Conservation (phyloP, 768 basidiomycete species). For the Boletus insuetus region DNA sequence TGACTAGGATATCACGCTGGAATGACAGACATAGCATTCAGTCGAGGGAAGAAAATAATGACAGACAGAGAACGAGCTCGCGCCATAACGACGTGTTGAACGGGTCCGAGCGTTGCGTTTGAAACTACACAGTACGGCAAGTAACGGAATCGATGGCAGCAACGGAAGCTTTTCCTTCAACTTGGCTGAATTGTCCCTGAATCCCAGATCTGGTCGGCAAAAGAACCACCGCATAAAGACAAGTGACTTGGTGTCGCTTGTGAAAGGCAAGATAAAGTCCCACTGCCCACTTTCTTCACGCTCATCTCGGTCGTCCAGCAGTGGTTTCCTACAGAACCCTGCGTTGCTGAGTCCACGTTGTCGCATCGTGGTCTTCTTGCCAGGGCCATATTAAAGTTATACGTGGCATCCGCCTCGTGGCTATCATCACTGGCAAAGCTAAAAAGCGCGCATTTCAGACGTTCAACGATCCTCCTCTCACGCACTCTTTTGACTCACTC, state of each 20-base stretch:
- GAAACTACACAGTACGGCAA: too few species aligned
- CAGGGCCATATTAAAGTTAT: constrained; percentile 4
- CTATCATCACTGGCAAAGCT: constrained; percentile 5
- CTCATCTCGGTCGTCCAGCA: neutral
- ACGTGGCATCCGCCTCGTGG: constrained; percentile 14
- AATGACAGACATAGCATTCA: too few species aligned
- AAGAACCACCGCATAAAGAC: constrained; percentile 6
- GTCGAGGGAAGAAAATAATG: too few species aligned
- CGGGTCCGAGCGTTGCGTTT: too few species aligned
- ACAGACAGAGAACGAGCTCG: too few species aligned
- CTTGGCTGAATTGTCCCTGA: constrained; percentile 13
- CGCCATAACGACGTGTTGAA: too few species aligned
- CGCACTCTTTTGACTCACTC: constrained; percentile 5
- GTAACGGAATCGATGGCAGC: too few species aligned
- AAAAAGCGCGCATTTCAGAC: constrained; percentile 13
- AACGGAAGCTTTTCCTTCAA: neutral
- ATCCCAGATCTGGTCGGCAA: constrained; percentile 10
- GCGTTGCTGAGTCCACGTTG: constrained; percentile 5
- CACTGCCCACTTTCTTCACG: neutral
- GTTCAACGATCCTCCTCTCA: constrained; percentile 3
- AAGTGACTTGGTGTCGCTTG: neutral
- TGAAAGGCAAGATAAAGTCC: constrained; percentile 11
- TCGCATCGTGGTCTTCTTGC: constrained; percentile 7
- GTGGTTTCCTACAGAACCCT: neutral
- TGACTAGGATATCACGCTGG: too few species aligned